Base-by-base conservation (phyloP, 2,329 filamentous ascomycete genomes). In the Uncinocarpus reesii region DNA sequence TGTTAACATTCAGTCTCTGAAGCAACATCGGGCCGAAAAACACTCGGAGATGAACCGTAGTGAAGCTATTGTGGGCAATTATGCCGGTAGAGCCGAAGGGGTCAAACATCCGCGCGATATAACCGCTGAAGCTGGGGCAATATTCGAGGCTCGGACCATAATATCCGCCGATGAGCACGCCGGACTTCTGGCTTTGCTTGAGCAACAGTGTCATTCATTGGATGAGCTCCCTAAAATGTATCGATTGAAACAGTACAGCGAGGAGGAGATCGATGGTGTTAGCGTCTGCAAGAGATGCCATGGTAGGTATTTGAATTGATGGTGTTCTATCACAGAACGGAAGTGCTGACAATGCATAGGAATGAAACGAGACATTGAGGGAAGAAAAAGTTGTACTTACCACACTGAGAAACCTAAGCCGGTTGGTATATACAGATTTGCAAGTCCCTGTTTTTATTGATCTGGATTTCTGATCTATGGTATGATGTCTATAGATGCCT, bases 201-300 rank as follows among this genome's bases (percentile, higher is more conserved):
- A 15, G 7, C 40, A 45, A 32, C 18, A 41, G 1, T 52, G 50
- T 23, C 45, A 45, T 16, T 29, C 29, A 16, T 10, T 45, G n/a
- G 16, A 40, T 16, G 46, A 45, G 15, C 41, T 52, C 31, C 24
- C 29, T 11, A 38, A 21, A 11, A 13, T 15, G 2, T 52, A 52
- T 36, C 50, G 38, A 7, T 3, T 21, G 24, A 11, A 36, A n/a
- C 23, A 45, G 38, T 44, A 15, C n/a, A 46, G 11, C 16, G 1
- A 37, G 21, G 15, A 49, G 15, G 46, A 52, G 26, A 52, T 52
- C 10, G 35, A 49, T 23, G 45, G 29, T 7, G 29, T 23, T 28
- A 13, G 45, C 34, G 23, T n/a, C 20, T 52, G 50, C 29, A 52
- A 18, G 11, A 49, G 42, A 1, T 52, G 50, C 36, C 36, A 36